These are phyloP conservation scores for Yarrowia keelungensis DNA, from an alignment of 805 yeast species.

Conservation along the genomic window DNA sequence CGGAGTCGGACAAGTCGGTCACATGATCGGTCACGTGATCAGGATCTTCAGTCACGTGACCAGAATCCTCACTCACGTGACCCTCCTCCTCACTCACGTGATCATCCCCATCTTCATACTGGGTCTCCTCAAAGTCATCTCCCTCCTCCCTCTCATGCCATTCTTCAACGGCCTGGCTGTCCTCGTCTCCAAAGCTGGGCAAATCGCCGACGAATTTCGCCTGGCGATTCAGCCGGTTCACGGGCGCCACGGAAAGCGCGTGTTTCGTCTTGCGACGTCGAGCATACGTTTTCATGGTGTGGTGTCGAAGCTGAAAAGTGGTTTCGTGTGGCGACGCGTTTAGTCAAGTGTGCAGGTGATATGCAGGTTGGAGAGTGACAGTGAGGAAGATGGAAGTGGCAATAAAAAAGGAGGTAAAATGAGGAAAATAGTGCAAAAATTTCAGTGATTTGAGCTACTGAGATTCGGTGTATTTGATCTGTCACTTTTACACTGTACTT, in stretches of 20 bases:
- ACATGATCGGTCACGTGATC: background rate
- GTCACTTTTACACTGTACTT: no score
- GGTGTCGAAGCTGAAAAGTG: background rate
- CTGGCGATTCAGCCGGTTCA: conserved; percentile 16
- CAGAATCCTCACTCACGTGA: background rate
- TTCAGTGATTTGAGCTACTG: no score
- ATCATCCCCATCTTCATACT: background rate
- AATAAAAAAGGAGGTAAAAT: no score
- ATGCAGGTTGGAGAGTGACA: no score
- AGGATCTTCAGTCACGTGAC: background rate
- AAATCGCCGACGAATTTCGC: background rate
- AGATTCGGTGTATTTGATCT: no score
- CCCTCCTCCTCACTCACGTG: background rate
- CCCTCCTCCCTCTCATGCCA: background rate
- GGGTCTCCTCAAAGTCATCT: background rate
- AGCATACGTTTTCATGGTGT: conserved; percentile 25
- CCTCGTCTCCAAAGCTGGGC: conserved; percentile 2
- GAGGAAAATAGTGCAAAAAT: no score
- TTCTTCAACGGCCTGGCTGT: conserved; percentile 11
- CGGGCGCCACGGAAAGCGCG: conserved; percentile 10
- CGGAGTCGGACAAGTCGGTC: background rate
- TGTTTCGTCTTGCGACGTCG: conserved; percentile 1
- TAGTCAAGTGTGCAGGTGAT: background rate
- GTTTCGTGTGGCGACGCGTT: conserved; percentile 33
- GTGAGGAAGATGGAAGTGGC: background rate